A percentile compares a stretch with the other conserved stretches of the same genome.
Conservation (phyloP, 2,329 filamentous ascomycete species). For the Gyromitra esculenta region DNA sequence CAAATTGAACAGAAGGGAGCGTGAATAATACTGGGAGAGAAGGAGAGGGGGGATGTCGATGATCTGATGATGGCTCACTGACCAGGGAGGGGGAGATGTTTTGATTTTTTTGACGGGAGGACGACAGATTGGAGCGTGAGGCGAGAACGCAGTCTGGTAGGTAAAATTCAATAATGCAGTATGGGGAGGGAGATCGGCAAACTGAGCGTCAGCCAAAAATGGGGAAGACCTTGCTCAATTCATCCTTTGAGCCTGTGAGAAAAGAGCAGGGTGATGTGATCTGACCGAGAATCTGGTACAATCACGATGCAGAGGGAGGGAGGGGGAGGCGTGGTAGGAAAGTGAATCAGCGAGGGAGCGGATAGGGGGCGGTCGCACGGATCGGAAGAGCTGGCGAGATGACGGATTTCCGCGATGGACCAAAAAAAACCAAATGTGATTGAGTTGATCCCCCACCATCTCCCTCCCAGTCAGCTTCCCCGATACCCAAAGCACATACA, state of each 20-base stretch:
- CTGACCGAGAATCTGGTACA: conserved; percentile 27
- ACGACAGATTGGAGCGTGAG: background rate
- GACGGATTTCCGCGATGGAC: conserved; percentile 2
- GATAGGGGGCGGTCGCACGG: conserved; percentile 28
- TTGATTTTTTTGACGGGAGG: conserved; percentile 11
- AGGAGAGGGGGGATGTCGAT: conserved; percentile 2
- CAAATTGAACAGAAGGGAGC: conserved; percentile 7
- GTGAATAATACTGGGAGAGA: background rate
- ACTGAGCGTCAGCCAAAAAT: conserved; percentile 13
- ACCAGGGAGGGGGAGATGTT: background rate
- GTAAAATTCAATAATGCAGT: conserved; percentile 9
- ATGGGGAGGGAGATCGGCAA: conserved; percentile 21
- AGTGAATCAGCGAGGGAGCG: background rate
- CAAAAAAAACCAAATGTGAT: background rate
- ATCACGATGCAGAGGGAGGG: background rate
- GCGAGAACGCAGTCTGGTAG: conserved; percentile 1
- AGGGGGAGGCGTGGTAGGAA: background rate
- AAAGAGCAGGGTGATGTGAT: conserved; percentile 31
- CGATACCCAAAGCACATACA: background rate
- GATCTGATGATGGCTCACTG: conserved; percentile 7
- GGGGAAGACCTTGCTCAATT: conserved; percentile 37
- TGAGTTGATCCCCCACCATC: background rate
- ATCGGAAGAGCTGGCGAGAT: conserved; percentile 24
- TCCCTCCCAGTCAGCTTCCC: conserved; percentile 5
- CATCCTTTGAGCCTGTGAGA: conserved; percentile 26